These are phyloP conservation scores for Colletotrichum gloeosporioides DNA, from an alignment of 2,329 filamentous ascomycete species.

Conservation along the genomic window DNA sequence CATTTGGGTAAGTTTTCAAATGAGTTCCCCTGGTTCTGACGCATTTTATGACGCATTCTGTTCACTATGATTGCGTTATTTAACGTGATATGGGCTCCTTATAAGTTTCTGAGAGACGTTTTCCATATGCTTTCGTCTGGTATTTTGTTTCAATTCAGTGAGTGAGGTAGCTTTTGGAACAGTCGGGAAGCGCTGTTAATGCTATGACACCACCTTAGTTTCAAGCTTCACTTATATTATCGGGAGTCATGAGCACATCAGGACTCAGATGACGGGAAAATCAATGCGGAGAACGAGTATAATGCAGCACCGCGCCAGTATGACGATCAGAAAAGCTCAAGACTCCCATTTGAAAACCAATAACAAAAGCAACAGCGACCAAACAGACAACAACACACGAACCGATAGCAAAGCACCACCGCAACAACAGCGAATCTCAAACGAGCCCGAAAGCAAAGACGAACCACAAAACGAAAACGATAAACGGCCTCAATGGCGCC, in stretches of 20 bases:
- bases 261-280: not conserved
- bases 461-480: not conserved
- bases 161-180: not conserved
- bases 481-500: not conserved
- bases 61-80: no score
- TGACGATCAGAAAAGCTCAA: not conserved
- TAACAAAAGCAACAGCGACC: not conserved
- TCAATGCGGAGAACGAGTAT: not conserved
- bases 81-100: no score
- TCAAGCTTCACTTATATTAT: not conserved
- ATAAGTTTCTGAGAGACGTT: no score
- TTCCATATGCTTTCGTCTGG: no score
- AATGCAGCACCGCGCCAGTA: not conserved
- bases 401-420: not conserved
- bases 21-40: no score
- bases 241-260: not conserved
- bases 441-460: not conserved
- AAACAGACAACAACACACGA: not conserved
- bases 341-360: not conserved
- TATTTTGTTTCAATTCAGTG: not conserved
- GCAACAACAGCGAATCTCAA: not conserved
- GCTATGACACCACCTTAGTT: accelerated
- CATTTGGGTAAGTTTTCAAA: no score
- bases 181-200: not conserved
- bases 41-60: no score